These are phyloP conservation scores for Mycena leptocephala DNA, from an alignment of 768 basidiomycete species.

Conservation along the genomic window DNA sequence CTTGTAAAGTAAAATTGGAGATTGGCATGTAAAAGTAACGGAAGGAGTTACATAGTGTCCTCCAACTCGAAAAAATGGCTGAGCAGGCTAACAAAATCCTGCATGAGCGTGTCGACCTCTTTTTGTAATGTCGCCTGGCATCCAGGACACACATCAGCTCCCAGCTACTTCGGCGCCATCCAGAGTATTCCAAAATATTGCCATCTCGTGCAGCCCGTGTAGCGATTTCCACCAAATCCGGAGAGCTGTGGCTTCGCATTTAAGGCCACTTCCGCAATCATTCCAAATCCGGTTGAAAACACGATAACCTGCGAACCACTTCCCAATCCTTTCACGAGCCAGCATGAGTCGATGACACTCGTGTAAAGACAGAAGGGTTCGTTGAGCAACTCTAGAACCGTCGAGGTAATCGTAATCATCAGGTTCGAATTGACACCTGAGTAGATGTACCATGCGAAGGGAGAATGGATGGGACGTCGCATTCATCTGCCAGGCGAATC, in stretches of 20 bases:
- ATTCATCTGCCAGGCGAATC: constrained; percentile 18
- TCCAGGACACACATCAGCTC: neutral
- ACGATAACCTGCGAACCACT: no score
- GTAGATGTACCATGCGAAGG: constrained; percentile 11
- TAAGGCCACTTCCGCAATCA: neutral
- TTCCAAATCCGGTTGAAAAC: no score
- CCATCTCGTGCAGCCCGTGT: neutral
- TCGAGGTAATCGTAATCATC: neutral
- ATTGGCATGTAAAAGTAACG: no score
- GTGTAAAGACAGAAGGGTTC: neutral
- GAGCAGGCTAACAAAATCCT: neutral
- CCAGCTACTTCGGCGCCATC: no score
- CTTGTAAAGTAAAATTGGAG: no score
- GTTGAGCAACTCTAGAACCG: neutral
- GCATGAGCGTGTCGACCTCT: neutral
- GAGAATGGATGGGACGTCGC: neutral
- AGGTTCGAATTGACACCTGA: neutral
- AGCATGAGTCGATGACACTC: neutral
- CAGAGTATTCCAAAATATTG: neutral
- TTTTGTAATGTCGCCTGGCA: neutral
- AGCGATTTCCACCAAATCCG: neutral
- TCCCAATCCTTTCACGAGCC: constrained; percentile 20
- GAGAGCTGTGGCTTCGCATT: neutral
- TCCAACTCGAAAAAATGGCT: neutral
- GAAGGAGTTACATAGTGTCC: no score